Evolutionary conservation across 495 filamentous ascomycete species (phyloP), one percentile per base, ranked within the genome.

Genomic region (Trichoderma reesei): DNA sequence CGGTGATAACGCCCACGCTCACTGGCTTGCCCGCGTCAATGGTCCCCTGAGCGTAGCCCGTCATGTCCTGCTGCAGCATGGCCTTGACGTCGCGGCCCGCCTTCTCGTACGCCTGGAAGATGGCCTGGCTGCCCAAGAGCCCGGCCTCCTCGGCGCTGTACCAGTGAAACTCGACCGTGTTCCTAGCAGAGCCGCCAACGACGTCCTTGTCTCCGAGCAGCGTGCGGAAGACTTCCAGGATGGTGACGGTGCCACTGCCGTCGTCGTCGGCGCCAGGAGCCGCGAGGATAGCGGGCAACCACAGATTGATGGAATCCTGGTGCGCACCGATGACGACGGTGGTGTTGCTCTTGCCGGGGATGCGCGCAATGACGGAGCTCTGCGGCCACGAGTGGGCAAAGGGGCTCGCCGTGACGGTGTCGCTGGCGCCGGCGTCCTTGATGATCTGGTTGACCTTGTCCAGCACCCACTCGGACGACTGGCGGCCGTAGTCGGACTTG

Each of bases 61-160:
- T 98, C 94, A 98, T 99, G 73, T 99, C 94, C 74, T 99, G 94
- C 79, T 99, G 95, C 54, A 99, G 81, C 94, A 99, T 98, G 33
- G 94, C 94, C 75, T 92, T 94, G 71, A 99, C 82, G 66, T 96
- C 86, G 20, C 87, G 80, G 34, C 82, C 79, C 31, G 84, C 70
- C 71, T 86, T 86, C 73, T 90, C 89, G 71, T 99, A 99, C n/a
- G 79, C 73, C 13, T 83, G 79, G 75, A 96, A 98, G 73, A 99
- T 87, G 39, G 89, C 90, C 73, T 96, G 91, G 86, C 36, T 91
- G 82, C 90, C 90, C 6, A 98, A 83, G 63, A 99, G 83, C 41
- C 94, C 94, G 59, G 91, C 93, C 73, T 97, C 95, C 74, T 99
- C 94, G 2, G 94, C 94, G 38, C 86, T 89, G 79, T 96, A 98